These are phyloP conservation scores for Fraxinus dipetala DNA, from an alignment of 305 asterid species.

Conservation along the genomic window DNA sequence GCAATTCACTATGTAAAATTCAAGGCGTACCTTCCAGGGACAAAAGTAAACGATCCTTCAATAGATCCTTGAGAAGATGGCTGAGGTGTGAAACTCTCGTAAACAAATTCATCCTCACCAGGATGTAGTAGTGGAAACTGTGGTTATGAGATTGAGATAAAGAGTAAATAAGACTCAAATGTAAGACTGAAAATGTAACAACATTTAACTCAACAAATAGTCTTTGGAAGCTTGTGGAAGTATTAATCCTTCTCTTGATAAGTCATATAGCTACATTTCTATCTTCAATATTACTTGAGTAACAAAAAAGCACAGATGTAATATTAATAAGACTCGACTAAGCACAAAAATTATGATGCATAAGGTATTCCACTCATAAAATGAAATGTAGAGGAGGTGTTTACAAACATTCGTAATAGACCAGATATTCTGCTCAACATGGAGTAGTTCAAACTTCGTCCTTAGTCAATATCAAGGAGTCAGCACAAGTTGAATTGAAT, in stretches of 20 bases:
- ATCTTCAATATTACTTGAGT: not conserved
- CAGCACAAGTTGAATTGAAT: not conserved
- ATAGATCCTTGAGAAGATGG: slow-evolving; percentile 55
- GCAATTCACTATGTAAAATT: not conserved
- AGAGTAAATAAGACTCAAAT: slow-evolving; percentile 18
- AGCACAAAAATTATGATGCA: not conserved
- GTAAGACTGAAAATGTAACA: not conserved
- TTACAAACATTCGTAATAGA: not conserved
- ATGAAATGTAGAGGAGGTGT: not conserved
- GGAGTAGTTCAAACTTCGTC: not conserved
- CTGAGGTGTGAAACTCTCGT: slow-evolving; percentile 68
- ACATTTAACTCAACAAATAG: slow-evolving; percentile 1
- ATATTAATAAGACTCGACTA: not conserved
- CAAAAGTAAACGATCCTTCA: slow-evolving; percentile 80
- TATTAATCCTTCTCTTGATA: not conserved
- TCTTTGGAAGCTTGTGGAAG: not conserved
- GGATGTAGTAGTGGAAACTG: slow-evolving; percentile 83
- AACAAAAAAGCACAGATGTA: not conserved
- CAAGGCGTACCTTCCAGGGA: slow-evolving; percentile 80
- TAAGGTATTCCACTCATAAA: not conserved
- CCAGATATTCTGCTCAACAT: not conserved
- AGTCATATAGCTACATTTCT: not conserved
- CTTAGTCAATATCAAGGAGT: not conserved
- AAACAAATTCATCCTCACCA: slow-evolving; percentile 73
- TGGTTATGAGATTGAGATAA: slow-evolving; percentile 21